Percentiles rank a stretch among this genome's conserved stretches.
These are phyloP conservation scores for Zoysia matrella DNA, from an alignment of 202 grass and related monocot genomes.

Conservation along the genomic window DNA sequence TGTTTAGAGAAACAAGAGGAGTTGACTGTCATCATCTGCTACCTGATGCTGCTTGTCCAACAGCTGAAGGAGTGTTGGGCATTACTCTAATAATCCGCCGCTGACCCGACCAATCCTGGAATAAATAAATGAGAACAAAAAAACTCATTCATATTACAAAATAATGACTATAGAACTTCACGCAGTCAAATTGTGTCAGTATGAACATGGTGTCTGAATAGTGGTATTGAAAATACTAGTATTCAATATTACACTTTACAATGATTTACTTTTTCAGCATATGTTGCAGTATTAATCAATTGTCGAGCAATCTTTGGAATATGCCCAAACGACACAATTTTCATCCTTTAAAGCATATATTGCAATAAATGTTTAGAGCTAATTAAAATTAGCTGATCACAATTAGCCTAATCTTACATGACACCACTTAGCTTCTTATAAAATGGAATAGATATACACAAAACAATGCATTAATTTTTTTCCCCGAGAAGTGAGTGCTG, in stretches of 20 bases:
- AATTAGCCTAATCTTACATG: neutral
- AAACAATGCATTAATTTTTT: neutral
- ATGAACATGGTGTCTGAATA: neutral
- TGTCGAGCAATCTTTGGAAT: neutral
- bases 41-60: conserved; percentile 97
- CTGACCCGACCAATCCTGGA: conserved; percentile 93
- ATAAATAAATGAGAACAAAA: neutral
- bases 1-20: conserved; percentile 2
- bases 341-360: neutral
- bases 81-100: conserved; percentile 94
- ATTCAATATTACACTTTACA: neutral
- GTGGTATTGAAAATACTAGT: neutral
- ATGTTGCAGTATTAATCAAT: neutral
- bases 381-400: neutral
- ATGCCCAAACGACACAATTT: neutral
- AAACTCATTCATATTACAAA: neutral
- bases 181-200: neutral
- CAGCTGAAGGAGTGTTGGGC: conserved; percentile 97
- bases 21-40: conserved; percentile 13
- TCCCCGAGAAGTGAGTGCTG: neutral
- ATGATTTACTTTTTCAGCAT: neutral
- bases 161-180: neutral
- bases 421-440: neutral
- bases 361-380: neutral
- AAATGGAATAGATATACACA: neutral